Conservation (phyloP, 2,329 filamentous ascomycete genomes). For the Malbranchea zuffiana region DNA sequence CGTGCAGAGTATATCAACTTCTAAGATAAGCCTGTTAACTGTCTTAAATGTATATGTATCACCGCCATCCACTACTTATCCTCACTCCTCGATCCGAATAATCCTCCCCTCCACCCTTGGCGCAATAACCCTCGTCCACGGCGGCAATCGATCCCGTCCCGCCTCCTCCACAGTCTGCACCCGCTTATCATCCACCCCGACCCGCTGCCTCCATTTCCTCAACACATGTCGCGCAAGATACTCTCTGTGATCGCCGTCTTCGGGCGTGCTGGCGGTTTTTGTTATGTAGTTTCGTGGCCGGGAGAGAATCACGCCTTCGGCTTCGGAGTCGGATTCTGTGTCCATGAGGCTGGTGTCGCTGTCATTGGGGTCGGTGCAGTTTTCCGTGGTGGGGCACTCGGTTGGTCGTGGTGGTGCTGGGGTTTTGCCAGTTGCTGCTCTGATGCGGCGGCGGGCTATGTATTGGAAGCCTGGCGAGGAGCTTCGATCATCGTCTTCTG, state of each 20-base stretch:
- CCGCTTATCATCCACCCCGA: conserved; percentile 47
- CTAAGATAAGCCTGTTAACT: too few relatives aligned
- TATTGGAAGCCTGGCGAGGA: conserved; percentile 4
- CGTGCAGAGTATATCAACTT: too few relatives aligned
- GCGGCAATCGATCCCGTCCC: conserved; percentile 48
- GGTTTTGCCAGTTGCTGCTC: neutral
- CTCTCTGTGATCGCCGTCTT: conserved; percentile 46
- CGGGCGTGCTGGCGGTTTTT: conserved; percentile 27
- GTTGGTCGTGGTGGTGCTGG: conserved; percentile 7
- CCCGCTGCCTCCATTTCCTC: conserved; percentile 60
- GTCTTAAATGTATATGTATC: too few relatives aligned
- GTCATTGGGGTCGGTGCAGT: conserved; percentile 17
- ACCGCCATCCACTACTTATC: too few relatives aligned
- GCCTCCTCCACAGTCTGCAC: conserved; percentile 45
- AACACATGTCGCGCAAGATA: conserved; percentile 58
- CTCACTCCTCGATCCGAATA: conserved; percentile 16
- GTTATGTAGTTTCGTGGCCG: conserved; percentile 32
- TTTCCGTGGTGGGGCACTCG: neutral
- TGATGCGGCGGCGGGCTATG: conserved; percentile 4
- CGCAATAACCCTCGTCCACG: conserved; percentile 72
- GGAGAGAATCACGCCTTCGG: conserved; percentile 30
- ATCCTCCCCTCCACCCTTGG: conserved; percentile 72
- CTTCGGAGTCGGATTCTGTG: conserved; percentile 30
- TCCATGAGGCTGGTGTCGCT: conserved; percentile 23
- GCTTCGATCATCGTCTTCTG: too few relatives aligned